A percentile compares a stretch with the other conserved stretches of the same genome.
These are phyloP conservation scores for Neonectria sp. DNA, from an alignment of 2,329 filamentous ascomycete species.

Conservation along the genomic window DNA sequence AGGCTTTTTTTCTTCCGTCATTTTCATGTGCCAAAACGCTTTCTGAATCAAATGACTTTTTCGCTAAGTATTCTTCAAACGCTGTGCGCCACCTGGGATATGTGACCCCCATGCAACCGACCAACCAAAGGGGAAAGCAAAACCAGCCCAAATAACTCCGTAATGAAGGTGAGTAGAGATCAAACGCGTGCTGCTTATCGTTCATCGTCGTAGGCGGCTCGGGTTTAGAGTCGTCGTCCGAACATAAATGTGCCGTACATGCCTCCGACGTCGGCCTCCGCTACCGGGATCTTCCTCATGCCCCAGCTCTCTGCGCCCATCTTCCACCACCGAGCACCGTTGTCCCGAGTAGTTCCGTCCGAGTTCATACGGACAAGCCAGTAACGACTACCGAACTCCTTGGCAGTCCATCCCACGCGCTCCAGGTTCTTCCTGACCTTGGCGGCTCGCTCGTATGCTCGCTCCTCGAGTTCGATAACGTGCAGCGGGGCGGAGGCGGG, in stretches of 20 bases:
- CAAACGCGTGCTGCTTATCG: slow-evolving; percentile 58
- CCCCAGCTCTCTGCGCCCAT: slow-evolving; percentile 89
- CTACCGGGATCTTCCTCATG: slow-evolving; percentile 93
- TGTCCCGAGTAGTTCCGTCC: slow-evolving; percentile 53
- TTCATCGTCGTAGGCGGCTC: slow-evolving; percentile 34
- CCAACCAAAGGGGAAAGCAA: slow-evolving; percentile 31
- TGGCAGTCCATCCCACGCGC: slow-evolving; percentile 78
- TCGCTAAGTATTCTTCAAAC: slow-evolving; percentile 46
- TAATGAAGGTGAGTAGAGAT: slow-evolving; percentile 44
- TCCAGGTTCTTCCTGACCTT: slow-evolving; percentile 74
- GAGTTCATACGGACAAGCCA: slow-evolving; percentile 75
- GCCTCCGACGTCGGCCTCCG: slow-evolving; percentile 90
- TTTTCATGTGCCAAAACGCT: slow-evolving; percentile 43
- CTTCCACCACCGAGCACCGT: slow-evolving; percentile 80
- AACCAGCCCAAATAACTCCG: slow-evolving; percentile 37
- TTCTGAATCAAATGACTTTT: slow-evolving; percentile 48
- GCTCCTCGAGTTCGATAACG: slow-evolving; percentile 82
- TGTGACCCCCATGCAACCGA: slow-evolving; percentile 43
- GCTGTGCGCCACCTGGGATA: slow-evolving; percentile 45
- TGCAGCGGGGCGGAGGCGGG: slow-evolving; percentile 76
- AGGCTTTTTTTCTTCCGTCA: slow-evolving; percentile 41
- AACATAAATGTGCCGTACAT: slow-evolving; percentile 87
- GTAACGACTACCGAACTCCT: slow-evolving; percentile 76
- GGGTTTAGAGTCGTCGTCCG: slow-evolving; percentile 67
- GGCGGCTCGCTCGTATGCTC: slow-evolving; percentile 75